These are phyloP conservation scores for Byssochlamys sp. DNA, from an alignment of 2,329 filamentous ascomycete species.

Conservation along the genomic window DNA sequence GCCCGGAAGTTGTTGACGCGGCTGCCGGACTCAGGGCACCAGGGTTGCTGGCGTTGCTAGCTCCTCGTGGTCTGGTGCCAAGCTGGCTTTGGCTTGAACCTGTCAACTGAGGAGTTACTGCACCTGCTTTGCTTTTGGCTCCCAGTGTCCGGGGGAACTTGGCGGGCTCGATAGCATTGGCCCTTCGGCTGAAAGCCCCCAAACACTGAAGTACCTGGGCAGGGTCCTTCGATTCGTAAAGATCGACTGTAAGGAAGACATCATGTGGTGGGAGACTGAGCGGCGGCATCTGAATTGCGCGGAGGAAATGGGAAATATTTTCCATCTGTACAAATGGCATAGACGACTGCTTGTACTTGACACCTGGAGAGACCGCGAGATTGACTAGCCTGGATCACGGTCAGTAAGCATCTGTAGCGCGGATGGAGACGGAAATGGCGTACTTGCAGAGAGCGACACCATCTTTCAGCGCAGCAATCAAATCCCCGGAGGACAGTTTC, in stretches of 20 bases:
- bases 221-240: slow-evolving; percentile 91
- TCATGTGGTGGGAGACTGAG: slow-evolving; percentile 86
- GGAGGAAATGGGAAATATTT: slow-evolving; percentile 93
- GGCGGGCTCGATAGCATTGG: slow-evolving; percentile 62
- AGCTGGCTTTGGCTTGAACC: slow-evolving; percentile 47
- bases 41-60: slow-evolving; percentile 45
- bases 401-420: slow-evolving; percentile 8
- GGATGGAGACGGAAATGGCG: background rate
- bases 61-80: slow-evolving; percentile 31
- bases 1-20: slow-evolving; percentile 30
- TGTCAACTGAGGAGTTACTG: slow-evolving; percentile 58
- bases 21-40: slow-evolving; percentile 36
- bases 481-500: slow-evolving; percentile 60
- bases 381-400: slow-evolving; percentile 62
- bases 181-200: slow-evolving; percentile 79
- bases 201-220: slow-evolving; percentile 91
- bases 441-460: slow-evolving; percentile 88
- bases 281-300: slow-evolving; percentile 73
- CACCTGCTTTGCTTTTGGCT: slow-evolving; percentile 51
- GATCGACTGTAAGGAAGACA: slow-evolving; percentile 89
- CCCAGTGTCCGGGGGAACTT: slow-evolving; percentile 62
- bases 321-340: slow-evolving; percentile 99
- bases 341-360: slow-evolving; percentile 80
- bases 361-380: slow-evolving; percentile 62
- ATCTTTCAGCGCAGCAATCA: slow-evolving; percentile 80